Evolutionary conservation across 2,329 filamentous ascomycete genomes (phyloP).

Genomic region (Aureobasidium sp.): DNA sequence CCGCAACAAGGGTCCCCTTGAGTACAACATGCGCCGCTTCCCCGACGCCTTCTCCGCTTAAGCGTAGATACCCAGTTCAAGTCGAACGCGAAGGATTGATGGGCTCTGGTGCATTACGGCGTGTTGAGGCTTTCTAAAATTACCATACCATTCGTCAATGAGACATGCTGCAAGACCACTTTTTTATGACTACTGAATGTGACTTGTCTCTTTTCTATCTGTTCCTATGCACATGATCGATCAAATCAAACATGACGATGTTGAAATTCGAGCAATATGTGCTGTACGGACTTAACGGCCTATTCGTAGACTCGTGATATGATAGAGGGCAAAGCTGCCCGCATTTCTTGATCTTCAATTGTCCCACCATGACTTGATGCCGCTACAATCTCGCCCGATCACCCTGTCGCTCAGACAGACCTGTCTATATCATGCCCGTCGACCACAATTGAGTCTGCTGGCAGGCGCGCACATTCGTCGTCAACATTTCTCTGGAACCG

Average conservation of each 20-base stretch:
- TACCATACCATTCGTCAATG: constrained; percentile 17
- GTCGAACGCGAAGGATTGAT: constrained; percentile 6
- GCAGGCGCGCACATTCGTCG: not conserved
- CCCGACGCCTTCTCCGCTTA: constrained; percentile 70
- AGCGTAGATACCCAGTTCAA: constrained; percentile 23
- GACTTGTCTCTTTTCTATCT: not conserved
- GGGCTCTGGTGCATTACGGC: constrained; percentile 14
- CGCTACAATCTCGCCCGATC: constrained; percentile 9
- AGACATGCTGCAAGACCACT: constrained; percentile 16
- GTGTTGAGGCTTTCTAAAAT: constrained; percentile 16
- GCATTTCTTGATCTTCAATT: not conserved
- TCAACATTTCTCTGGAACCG: not conserved
- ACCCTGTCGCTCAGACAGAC: not conserved
- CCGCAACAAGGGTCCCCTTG: constrained; percentile 80
- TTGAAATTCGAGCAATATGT: not conserved
- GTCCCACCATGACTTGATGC: constrained; percentile 15
- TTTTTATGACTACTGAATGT: not conserved
- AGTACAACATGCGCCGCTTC: constrained; percentile 88
- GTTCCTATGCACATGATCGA: not conserved
- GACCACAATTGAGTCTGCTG: not conserved
- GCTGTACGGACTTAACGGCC: not conserved
- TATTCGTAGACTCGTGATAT: not conserved
- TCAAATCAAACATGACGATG: not conserved
- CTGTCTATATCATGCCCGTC: constrained; percentile 1
- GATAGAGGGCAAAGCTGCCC: constrained; percentile 8